phyloP scores from a whole-genome alignment of 441 rosid species.

The Populus trichocarpa region DNA sequence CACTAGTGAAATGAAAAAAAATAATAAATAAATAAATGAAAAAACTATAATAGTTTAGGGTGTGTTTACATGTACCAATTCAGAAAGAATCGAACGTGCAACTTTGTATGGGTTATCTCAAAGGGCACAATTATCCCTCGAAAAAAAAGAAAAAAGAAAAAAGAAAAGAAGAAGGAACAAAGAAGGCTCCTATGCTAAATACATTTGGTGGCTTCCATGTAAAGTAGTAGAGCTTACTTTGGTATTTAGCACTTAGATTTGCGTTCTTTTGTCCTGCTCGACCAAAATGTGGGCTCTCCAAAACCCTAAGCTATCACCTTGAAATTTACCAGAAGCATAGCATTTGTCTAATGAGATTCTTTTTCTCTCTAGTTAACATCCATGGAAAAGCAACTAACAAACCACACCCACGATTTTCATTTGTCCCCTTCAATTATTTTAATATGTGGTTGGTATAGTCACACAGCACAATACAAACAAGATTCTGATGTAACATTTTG shows the following conservation, averaged over 20 bases:
- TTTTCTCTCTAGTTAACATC: neutral
- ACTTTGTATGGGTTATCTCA: slow-evolving; percentile 5
- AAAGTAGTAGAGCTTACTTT: slow-evolving; percentile 38
- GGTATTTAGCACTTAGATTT: slow-evolving; percentile 43
- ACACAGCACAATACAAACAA: slow-evolving; percentile 14
- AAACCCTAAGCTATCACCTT: neutral
- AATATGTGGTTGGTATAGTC: slow-evolving; percentile 11
- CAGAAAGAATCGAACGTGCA: too few relatives aligned
- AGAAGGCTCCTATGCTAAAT: slow-evolving; percentile 24
- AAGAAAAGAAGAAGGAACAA: neutral
- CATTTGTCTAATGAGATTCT: too few relatives aligned
- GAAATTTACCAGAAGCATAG: neutral
- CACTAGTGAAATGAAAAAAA: too few relatives aligned
- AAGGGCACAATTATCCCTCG: slow-evolving; percentile 22
- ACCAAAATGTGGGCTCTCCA: slow-evolving; percentile 21
- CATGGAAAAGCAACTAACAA: neutral
- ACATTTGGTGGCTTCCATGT: slow-evolving; percentile 41
- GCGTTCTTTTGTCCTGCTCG: slow-evolving; percentile 31
- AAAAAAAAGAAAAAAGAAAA: neutral
- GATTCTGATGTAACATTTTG: slow-evolving; percentile 11
- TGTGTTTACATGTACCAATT: too few relatives aligned
- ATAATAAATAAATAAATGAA: too few relatives aligned
- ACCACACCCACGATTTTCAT: neutral
- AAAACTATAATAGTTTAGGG: too few relatives aligned
- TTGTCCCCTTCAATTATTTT: neutral